A percentile compares a stretch with the other conserved stretches of the same genome.
These are phyloP conservation scores for Erysimum cheiranthoides DNA, from an alignment of 345 rosid species.

Conservation along the genomic window DNA sequence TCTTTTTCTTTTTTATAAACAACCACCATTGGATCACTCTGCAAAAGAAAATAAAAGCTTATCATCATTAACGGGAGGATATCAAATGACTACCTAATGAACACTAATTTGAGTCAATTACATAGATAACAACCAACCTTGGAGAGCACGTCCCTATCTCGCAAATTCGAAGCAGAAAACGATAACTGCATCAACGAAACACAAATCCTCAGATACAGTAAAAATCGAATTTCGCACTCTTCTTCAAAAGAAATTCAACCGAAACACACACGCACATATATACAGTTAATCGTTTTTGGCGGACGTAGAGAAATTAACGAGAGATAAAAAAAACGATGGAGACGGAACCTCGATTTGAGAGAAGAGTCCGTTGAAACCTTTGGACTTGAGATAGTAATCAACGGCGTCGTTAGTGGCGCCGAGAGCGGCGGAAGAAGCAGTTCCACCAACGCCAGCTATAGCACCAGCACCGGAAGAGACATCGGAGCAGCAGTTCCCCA, in stretches of 20 bases:
- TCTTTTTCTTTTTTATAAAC: constrained; percentile 60
- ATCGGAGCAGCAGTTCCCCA: constrained; percentile 72
- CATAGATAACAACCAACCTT: constrained; percentile 55
- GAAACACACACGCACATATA: background rate
- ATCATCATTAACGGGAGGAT: background rate
- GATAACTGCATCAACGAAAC: constrained; percentile 58
- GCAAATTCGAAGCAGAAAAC: constrained; percentile 74
- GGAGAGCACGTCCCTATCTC: constrained; percentile 75
- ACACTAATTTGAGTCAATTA: background rate
- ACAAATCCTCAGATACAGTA: background rate
- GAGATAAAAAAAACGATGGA: constrained; percentile 16
- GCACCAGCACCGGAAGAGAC: constrained; percentile 69
- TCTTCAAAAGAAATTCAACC: background rate
- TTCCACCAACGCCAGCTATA: constrained; percentile 53
- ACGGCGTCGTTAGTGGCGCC: constrained; percentile 57
- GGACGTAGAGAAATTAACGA: background rate
- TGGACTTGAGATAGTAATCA: constrained; percentile 62
- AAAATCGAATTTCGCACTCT: background rate
- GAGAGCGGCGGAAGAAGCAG: constrained; percentile 37
- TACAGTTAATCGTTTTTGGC: background rate
- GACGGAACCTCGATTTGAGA: constrained; percentile 72
- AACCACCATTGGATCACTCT: constrained; percentile 91
- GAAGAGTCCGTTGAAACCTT: constrained; percentile 58
- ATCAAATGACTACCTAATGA: background rate
- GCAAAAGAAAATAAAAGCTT: background rate